Base-by-base conservation (phyloP, 208 protist genomes). In the Crithidia acanthocephali region DNA sequence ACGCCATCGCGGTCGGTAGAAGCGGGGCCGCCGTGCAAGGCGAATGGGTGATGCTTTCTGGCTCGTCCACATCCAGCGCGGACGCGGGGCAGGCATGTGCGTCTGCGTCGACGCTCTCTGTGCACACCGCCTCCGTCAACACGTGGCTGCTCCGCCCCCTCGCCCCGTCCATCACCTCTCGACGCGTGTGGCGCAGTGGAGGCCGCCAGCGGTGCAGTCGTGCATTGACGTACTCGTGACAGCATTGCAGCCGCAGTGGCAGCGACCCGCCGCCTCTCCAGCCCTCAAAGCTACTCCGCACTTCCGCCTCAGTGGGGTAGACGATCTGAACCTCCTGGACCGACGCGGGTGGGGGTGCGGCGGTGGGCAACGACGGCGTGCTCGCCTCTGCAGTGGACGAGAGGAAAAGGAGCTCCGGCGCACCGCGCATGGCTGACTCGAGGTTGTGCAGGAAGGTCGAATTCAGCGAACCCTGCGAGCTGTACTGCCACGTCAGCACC, bases 221-320 rank as follows among this genome's bases (percentile, higher is more conserved):
- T 56, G 70, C 64, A 59, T 95, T 94, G 9, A 95, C 68, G 58
- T 85, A 95, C 16, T 74, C 67, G 60, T 89, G 72, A 62, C 83
- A 91, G 74, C 45, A 85, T 37, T 65, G 55, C 60, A 86, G 48
- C 0, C 67, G 72, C 44, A 95, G 35, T 27, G 93, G 93, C 27
- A 97, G 60, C 11, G 93, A 88, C 32, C 84, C 23, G 13, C 93
- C 93, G 2, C 84, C 90, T 28, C 80, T 53, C 84, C 88, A 97
- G 1, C 93, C 93, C 67, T 95, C 89, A 23, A 94, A 66, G 51
- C 68, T 79, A 25, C 81, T 30, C 15, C 82, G 74, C 57, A 97
- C 93, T 64, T 97, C 86, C 57, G 74, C 57, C 67, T 95, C 87
- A 8, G 88, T 93, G 13, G 93, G 93, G 63, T 94, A 97, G 15